Conservation (phyloP, 352 stramenopile species). For the Globisporangium apiculatum region DNA sequence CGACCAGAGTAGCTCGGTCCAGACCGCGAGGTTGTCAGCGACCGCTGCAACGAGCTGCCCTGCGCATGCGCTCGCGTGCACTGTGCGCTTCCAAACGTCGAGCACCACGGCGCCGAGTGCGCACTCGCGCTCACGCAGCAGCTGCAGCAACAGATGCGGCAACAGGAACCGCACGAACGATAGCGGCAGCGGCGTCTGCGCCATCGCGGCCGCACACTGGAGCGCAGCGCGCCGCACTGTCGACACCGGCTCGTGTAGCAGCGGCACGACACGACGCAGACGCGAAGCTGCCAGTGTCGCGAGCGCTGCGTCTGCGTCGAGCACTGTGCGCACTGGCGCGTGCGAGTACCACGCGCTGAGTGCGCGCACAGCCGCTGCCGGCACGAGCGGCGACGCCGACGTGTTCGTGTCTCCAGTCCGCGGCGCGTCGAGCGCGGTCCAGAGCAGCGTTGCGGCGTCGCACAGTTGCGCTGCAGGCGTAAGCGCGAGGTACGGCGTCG, state of each 20-base stretch:
- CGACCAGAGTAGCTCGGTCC: conserved; percentile 53
- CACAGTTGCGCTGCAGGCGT: conserved; percentile 17
- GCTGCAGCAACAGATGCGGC: conserved; percentile 54
- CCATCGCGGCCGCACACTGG: conserved; percentile 37
- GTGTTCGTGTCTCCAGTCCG: conserved; percentile 20
- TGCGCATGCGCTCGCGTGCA: conserved; percentile 18
- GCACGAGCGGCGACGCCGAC: conserved; percentile 20
- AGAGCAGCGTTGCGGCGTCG: conserved; percentile 28
- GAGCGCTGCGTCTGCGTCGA: conserved; percentile 20
- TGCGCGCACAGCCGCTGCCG: conserved; percentile 21
- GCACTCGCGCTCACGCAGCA: conserved; percentile 40
- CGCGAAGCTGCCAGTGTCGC: conserved; percentile 20
- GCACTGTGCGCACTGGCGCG: conserved; percentile 11
- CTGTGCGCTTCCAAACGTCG: conserved; percentile 31
- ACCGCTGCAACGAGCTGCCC: conserved; percentile 18
- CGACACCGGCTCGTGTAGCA: conserved; percentile 53
- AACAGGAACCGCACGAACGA: conserved; percentile 24
- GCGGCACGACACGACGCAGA: conserved; percentile 28
- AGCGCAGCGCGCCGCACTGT: conserved; percentile 35
- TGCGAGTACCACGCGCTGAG: conserved; percentile 41
- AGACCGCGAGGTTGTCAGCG: conserved; percentile 17
- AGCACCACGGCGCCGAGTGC: conserved; percentile 21
- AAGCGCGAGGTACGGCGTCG: conserved; percentile 21
- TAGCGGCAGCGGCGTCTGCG: neutral
- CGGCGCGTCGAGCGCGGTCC: conserved; percentile 23